Conservation (phyloP, 768 basidiomycete species). For the Asterophora parasitica region DNA sequence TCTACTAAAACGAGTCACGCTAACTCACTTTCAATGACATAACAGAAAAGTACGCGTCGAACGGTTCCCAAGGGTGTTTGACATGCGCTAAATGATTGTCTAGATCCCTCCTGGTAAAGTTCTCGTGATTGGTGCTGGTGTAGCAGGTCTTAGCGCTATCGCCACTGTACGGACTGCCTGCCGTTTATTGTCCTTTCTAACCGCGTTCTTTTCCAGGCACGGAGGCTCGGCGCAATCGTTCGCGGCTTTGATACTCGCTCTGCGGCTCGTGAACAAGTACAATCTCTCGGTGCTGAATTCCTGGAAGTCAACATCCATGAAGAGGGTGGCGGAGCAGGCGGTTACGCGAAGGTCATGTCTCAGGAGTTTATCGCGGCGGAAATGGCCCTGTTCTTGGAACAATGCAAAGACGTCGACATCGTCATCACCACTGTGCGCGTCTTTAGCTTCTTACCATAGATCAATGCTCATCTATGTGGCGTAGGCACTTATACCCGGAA, state of each 20-base stretch:
- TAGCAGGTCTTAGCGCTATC: conserved; percentile 85
- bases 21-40: neutral
- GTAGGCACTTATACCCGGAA: conserved; percentile 80
- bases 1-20: neutral
- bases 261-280: conserved; percentile 83
- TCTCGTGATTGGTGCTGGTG: conserved; percentile 83
- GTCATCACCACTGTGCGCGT: conserved; percentile 71
- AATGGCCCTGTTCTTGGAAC: conserved; percentile 84
- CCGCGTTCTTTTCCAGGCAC: conserved; percentile 41
- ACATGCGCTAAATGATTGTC: conserved; percentile 3
- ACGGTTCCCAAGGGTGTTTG: neutral
- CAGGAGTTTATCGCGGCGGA: conserved; percentile 87
- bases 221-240: conserved; percentile 82
- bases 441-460: neutral
- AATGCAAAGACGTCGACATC: conserved; percentile 87
- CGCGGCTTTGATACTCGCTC: conserved; percentile 85
- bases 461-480: neutral
- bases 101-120: conserved; percentile 86
- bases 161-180: conserved; percentile 51
- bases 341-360: conserved; percentile 89
- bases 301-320: conserved; percentile 78
- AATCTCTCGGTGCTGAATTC: conserved; percentile 87
- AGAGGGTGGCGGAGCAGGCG: conserved; percentile 77
- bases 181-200: neutral
- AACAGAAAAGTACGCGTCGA: conserved; percentile 28